Conservation (phyloP, 2,329 filamentous ascomycete genomes). For the Verticillium klebahnii region DNA sequence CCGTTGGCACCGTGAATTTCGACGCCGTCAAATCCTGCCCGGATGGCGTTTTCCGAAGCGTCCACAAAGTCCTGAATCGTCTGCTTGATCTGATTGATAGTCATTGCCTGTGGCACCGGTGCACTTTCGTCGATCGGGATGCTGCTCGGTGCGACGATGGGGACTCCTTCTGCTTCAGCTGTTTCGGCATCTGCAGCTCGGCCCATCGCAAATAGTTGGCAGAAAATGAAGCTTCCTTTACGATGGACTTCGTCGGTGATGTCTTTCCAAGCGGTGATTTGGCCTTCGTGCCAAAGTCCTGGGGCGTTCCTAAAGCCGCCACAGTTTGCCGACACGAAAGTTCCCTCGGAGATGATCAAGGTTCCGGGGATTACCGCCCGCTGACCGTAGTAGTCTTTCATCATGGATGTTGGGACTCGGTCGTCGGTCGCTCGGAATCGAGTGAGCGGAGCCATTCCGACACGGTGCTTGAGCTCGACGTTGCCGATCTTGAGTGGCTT, state of each 20-base stretch:
- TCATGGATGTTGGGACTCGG: constrained; percentile 9
- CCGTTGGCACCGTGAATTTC: constrained; percentile 56
- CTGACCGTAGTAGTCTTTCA: constrained; percentile 37
- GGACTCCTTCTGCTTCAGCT: constrained; percentile 18
- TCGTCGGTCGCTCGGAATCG: constrained; percentile 15
- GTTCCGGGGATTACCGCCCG: constrained; percentile 34
- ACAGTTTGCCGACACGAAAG: constrained; percentile 30
- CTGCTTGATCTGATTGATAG: constrained; percentile 55
- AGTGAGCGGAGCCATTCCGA: constrained; percentile 18
- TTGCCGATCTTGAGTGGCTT: constrained; percentile 16
- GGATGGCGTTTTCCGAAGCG: constrained; percentile 48
- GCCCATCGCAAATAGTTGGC: constrained; percentile 59
- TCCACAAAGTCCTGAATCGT: constrained; percentile 53
- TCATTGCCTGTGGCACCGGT: constrained; percentile 57
- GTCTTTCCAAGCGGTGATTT: constrained; percentile 16
- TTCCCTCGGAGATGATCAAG: constrained; percentile 37
- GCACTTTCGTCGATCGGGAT: constrained; percentile 39
- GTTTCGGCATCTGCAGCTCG: constrained; percentile 37
- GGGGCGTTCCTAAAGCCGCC: constrained; percentile 19
- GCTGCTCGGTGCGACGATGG: constrained; percentile 18
- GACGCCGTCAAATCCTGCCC: constrained; percentile 65
- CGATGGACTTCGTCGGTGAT: constrained; percentile 19
- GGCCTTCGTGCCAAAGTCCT: constrained; percentile 16
- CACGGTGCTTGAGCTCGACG: constrained; percentile 15
- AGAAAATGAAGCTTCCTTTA: constrained; percentile 39